These are phyloP conservation scores for Colletotrichum caudatum DNA, from an alignment of 2,329 filamentous ascomycete species.

Conservation along the genomic window DNA sequence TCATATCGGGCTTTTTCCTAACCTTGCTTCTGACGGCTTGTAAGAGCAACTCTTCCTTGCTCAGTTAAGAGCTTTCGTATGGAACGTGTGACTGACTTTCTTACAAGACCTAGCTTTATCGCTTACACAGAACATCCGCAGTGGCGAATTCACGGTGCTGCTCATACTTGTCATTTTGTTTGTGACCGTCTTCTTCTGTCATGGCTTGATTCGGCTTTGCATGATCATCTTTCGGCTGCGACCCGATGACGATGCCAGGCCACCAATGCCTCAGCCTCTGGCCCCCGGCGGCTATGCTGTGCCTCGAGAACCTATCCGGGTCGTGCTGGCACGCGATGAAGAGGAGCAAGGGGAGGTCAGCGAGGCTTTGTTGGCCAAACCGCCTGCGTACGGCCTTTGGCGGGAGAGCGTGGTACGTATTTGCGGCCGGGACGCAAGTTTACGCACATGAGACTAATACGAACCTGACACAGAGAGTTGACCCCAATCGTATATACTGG, in stretches of 20 bases:
- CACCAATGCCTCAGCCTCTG: constrained; percentile 56
- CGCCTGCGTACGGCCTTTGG: constrained; percentile 90
- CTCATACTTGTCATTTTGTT: constrained; percentile 82
- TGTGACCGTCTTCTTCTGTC: constrained; percentile 83
- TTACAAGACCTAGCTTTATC: constrained; percentile 78
- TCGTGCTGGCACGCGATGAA: constrained; percentile 80
- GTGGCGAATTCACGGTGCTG: constrained; percentile 81
- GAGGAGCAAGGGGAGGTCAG: constrained; percentile 66
- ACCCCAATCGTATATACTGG: constrained; percentile 87
- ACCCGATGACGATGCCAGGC: constrained; percentile 41
- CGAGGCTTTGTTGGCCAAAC: constrained; percentile 69
- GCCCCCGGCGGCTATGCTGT: constrained; percentile 75
- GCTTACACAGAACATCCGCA: constrained; percentile 71
- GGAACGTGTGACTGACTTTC: constrained; percentile 5
- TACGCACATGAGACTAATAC: constrained; percentile 1
- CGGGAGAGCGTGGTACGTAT: constrained; percentile 79
- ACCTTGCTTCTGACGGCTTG: constrained; percentile 71
- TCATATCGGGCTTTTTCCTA: constrained; percentile 75
- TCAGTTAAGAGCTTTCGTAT: neutral
- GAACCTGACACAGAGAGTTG: constrained; percentile 68
- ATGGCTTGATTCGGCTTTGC: constrained; percentile 79
- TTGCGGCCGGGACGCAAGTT: neutral
- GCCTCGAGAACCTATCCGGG: constrained; percentile 79
- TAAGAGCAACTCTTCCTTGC: constrained; percentile 60
- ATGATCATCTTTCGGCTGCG: constrained; percentile 70